Conservation (phyloP, 176 grass and related monocot species). For the Panicum miliaceum region DNA sequence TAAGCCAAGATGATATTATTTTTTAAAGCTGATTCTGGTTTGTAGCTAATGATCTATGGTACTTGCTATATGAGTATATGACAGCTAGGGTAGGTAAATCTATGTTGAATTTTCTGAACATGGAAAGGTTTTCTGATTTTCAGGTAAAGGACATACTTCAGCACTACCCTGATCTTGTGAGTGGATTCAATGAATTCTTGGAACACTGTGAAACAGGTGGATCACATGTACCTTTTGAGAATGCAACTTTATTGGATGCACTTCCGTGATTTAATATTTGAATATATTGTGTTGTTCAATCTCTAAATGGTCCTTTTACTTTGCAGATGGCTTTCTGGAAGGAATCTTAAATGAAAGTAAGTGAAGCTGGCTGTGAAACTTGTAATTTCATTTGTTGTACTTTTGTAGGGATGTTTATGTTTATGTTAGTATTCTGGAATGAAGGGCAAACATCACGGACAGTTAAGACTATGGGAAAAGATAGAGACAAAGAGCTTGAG, state of each 20-base stretch:
- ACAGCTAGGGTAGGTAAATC: not conserved
- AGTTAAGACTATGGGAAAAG: conserved; percentile 64
- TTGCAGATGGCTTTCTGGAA: conserved; percentile 75
- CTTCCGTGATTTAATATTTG: not conserved
- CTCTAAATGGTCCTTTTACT: not conserved
- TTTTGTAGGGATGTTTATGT: conserved; percentile 14
- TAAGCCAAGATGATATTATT: conserved; percentile 41
- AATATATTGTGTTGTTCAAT: conserved; percentile 20
- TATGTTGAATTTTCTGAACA: not conserved
- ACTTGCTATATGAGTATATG: not conserved
- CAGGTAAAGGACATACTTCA: conserved; percentile 78
- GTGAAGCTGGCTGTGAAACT: conserved; percentile 6
- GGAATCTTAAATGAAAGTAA: conserved; percentile 78
- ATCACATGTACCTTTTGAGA: not conserved
- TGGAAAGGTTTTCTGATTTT: conserved; percentile 25
- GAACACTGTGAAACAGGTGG: conserved; percentile 77
- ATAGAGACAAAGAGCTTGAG: conserved; percentile 48
- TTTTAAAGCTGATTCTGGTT: not conserved
- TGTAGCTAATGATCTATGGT: not conserved
- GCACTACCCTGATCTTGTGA: conserved; percentile 78
- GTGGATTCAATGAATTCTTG: conserved; percentile 91
- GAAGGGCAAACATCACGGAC: conserved; percentile 51
- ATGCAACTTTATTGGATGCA: not conserved
- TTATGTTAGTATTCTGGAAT: conserved; percentile 48
- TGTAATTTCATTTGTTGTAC: not conserved